A percentile compares a stretch with the other conserved stretches of the same genome.
These are phyloP conservation scores for Lachancea sp. DNA, from an alignment of 805 yeast genomes.

Conservation along the genomic window DNA sequence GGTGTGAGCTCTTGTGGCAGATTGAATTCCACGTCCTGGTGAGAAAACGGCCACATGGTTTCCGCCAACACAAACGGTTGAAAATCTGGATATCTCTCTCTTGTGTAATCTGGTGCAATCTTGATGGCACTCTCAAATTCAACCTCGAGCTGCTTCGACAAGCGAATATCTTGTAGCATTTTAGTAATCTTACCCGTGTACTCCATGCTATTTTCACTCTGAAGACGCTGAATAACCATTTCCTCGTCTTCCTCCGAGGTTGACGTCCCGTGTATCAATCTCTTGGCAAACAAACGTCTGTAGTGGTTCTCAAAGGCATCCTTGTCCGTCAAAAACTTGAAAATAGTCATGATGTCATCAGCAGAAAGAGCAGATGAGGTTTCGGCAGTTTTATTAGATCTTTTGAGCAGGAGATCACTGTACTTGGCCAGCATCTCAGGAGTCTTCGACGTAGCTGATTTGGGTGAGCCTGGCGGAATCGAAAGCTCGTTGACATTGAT, in stretches of 20 bases:
- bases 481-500: slow-evolving; percentile 83
- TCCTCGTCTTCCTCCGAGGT: slow-evolving; percentile 79
- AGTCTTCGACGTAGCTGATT: slow-evolving; percentile 60
- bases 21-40: slow-evolving; percentile 38
- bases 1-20: slow-evolving; percentile 63
- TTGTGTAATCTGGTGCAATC: slow-evolving; percentile 28
- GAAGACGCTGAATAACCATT: slow-evolving; percentile 73
- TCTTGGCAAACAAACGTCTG: slow-evolving; percentile 79
- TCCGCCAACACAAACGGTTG: slow-evolving; percentile 77
- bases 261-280: slow-evolving; percentile 82
- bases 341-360: slow-evolving; percentile 79
- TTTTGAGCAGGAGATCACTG: slow-evolving; percentile 75
- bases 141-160: slow-evolving; percentile 66
- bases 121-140: slow-evolving; percentile 33
- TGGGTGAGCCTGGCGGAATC: slow-evolving; percentile 45
- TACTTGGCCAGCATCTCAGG: slow-evolving; percentile 90
- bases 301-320: slow-evolving; percentile 93
- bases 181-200: slow-evolving; percentile 90
- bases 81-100: slow-evolving; percentile 41
- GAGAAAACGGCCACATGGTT: slow-evolving; percentile 75
- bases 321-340: slow-evolving; percentile 84
- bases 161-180: slow-evolving; percentile 91
- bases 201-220: slow-evolving; percentile 84
- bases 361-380: slow-evolving; percentile 65
- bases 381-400: slow-evolving; percentile 63